Evolutionary conservation across 2,329 filamentous ascomycete genomes (phyloP).

Genomic region (Colletotrichum melonis): DNA sequence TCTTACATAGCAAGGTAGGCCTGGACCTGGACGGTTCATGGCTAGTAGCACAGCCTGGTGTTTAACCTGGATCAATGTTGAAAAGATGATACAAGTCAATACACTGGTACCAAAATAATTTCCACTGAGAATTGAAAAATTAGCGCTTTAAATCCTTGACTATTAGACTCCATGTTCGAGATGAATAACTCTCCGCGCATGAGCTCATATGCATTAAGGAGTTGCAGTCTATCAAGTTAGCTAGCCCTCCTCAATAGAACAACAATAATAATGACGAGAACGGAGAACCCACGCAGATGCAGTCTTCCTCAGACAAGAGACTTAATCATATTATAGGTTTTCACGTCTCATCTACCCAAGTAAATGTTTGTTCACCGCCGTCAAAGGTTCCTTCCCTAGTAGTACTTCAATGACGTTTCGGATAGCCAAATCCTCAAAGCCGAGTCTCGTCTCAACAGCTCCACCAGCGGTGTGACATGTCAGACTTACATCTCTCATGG

Average conservation of each 20-base stretch:
- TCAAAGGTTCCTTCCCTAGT: not conserved
- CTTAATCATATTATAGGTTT: slow-evolving; percentile 69
- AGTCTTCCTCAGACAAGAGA: slow-evolving; percentile 57
- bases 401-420: not conserved
- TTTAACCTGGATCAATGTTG: too few relatives aligned
- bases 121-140: too few relatives aligned
- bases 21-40: too few relatives aligned
- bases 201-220: slow-evolving; percentile 84
- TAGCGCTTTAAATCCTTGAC: too few relatives aligned
- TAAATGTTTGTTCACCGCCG: not conserved
- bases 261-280: slow-evolving; percentile 45
- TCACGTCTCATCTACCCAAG: not conserved
- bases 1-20: too few relatives aligned
- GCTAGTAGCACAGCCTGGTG: too few relatives aligned
- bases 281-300: slow-evolving; percentile 47
- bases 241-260: slow-evolving; percentile 58
- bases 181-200: slow-evolving; percentile 82
- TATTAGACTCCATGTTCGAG: slow-evolving; percentile 94
- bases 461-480: not conserved
- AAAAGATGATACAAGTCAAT: too few relatives aligned
- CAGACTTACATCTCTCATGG: not conserved
- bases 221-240: slow-evolving; percentile 81
- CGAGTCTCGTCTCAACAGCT: not conserved
- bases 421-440: not conserved
- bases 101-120: too few relatives aligned